phyloP scores from a whole-genome alignment of 2,329 filamentous ascomycete genomes.

The Chaetomium strumarium region DNA sequence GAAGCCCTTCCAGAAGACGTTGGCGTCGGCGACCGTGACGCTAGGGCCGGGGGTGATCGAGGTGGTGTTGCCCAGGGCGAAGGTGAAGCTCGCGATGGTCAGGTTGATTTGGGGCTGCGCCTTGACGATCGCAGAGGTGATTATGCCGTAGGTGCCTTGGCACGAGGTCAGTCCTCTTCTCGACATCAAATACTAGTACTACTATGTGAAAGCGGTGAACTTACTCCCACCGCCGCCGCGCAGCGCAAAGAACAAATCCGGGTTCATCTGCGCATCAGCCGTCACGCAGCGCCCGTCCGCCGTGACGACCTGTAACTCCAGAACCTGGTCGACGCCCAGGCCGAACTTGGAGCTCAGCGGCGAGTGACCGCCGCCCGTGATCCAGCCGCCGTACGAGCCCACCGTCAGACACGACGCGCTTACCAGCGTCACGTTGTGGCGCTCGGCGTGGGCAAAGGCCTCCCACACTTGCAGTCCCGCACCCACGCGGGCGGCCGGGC shows the following conservation, averaged over 20 bases:
- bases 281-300: conserved; percentile 38
- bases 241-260: conserved; percentile 39
- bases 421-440: conserved; percentile 13
- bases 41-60: neutral
- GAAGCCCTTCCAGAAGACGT: conserved; percentile 30
- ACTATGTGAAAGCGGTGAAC: neutral
- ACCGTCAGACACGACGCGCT: conserved; percentile 27
- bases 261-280: conserved; percentile 35
- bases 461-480: conserved; percentile 33
- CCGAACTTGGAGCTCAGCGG: conserved; percentile 41
- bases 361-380: conserved; percentile 46
- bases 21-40: conserved; percentile 9
- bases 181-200: too few relatives aligned
- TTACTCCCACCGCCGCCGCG: conserved; percentile 31
- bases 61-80: conserved; percentile 15
- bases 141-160: conserved; percentile 21
- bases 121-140: conserved; percentile 22
- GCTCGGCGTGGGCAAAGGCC: conserved; percentile 3
- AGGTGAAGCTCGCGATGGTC: conserved; percentile 12
- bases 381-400: conserved; percentile 45
- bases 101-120: conserved; percentile 14
- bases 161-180: too few relatives aligned
- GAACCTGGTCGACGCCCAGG: conserved; percentile 46
- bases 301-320: conserved; percentile 44
- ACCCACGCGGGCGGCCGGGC: conserved; percentile 42